Evolutionary conservation across 106 monocot species (phyloP).

Genomic region (Dendrobium huoshanense): DNA sequence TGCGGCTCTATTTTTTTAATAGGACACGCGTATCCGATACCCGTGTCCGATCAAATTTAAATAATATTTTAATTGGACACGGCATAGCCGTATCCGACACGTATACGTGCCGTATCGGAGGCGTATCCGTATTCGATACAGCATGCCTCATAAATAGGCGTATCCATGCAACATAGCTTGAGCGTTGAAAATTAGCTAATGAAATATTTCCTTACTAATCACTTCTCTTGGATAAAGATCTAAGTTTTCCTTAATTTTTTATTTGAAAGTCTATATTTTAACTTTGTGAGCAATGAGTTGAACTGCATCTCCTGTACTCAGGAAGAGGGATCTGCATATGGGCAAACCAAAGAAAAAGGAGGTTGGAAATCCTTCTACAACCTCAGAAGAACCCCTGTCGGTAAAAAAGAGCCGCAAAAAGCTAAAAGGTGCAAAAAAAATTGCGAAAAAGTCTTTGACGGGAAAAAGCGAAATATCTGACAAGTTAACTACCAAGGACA

Average conservation of each 20-base stretch:
- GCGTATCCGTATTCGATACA: too few relatives aligned
- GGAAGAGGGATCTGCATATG: constrained; percentile 3
- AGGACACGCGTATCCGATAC: too few relatives aligned
- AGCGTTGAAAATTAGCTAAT: too few relatives aligned
- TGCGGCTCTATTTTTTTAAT: too few relatives aligned
- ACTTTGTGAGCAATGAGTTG: background rate
- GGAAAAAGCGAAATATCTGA: too few relatives aligned
- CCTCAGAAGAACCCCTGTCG: background rate
- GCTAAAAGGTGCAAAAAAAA: constrained; percentile 19
- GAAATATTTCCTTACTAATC: background rate
- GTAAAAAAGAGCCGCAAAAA: constrained; percentile 9
- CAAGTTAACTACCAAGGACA: background rate
- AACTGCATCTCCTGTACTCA: background rate
- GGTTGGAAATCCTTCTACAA: background rate
- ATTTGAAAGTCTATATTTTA: constrained; percentile 3
- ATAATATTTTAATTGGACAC: too few relatives aligned
- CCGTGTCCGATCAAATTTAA: too few relatives aligned
- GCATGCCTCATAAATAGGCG: too few relatives aligned
- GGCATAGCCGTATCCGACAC: too few relatives aligned
- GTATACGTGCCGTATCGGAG: too few relatives aligned
- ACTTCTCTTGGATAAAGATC: background rate
- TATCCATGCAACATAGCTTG: background rate
- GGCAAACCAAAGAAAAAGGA: constrained; percentile 13
- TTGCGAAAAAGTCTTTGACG: background rate
- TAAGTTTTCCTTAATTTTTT: background rate